A percentile compares a stretch with the other conserved stretches of the same genome.
Evolutionary conservation across 371 early-diverging fungal genomes (phyloP).

Genomic region (Umbelopsis sp.): DNA sequence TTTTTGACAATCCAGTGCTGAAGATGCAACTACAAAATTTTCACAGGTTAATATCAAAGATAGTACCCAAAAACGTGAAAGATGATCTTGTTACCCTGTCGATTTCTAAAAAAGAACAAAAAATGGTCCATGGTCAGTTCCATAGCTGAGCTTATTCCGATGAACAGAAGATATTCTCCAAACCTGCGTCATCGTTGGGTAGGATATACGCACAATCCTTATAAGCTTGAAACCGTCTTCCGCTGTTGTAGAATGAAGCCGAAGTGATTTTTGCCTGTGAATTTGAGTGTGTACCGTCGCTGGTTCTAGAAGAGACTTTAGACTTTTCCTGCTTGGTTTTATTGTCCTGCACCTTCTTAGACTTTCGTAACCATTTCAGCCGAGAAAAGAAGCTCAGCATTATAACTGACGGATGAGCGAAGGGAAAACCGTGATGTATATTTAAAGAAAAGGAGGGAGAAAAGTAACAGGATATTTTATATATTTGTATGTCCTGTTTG

Average conservation of each 20-base stretch:
- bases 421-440: too few species aligned
- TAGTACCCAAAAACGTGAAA: not conserved
- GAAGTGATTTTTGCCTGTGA: not conserved
- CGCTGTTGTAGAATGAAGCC: slow-evolving; percentile 22
- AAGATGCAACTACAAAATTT: not conserved
- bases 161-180: not conserved
- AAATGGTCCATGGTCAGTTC: not conserved
- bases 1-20: slow-evolving; percentile 36
- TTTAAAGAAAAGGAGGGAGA: too few species aligned
- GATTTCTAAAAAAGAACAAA: not conserved
- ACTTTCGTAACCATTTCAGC: too few species aligned
- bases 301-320: too few species aligned
- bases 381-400: too few species aligned
- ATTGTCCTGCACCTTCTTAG: too few species aligned
- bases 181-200: slow-evolving; percentile 55
- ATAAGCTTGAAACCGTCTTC: slow-evolving; percentile 51
- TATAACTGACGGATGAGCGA: too few species aligned
- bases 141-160: not conserved
- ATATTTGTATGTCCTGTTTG: too few species aligned
- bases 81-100: not conserved
- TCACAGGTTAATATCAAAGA: not conserved
- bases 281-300: too few species aligned
- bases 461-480: too few species aligned
- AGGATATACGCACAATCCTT: slow-evolving; percentile 49
- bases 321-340: too few species aligned